Base-by-base conservation (phyloP, 2,329 filamentous ascomycete species). In the Rhynchosporium graminicola region DNA sequence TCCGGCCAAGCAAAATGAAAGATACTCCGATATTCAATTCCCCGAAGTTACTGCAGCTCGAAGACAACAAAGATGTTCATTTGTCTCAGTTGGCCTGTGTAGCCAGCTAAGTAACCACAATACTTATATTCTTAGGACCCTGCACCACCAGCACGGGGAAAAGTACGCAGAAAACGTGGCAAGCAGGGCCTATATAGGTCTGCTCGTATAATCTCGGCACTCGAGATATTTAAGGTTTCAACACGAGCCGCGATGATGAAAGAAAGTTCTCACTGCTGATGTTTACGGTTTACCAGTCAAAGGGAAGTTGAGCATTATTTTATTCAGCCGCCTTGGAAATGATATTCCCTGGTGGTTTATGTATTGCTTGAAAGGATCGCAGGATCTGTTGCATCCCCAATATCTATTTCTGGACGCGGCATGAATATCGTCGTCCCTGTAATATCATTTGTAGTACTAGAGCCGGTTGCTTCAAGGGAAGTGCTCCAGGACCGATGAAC, bases 61-160 rank as follows among this genome's bases (percentile, higher is more conserved):
- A 31, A 20, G 43, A 46, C 26, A n/a, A 10, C 28, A 28, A 26
- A 26, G 20, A 15, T 42, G 36, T 4, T 33, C 52, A 42, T 43
- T 8, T 31, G 38, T 28, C 20, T 42, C 20, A n/a, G 36, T 3
- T 7, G 20, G 9, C 33, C 12, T n/a, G 33, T 54, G 26, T 50
- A 26, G 9, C 29, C 28, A n/a, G 26, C 33, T 15, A 52, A 52
- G 33, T 31, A 20, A 20, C 20, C 20, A 20, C 20, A 20, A 20
- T 20, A 20, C 20, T 20, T 20, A 20, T 20, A 20, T 20, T 20
- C 20, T 20, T 20, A 1, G 20, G 20, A 20, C 20, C 20, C 20
- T 20, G 29, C 28, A 55, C 40, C 7, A 28, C 26, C 52, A 55
- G 45, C 60, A 62, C 60, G 59, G 57, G 59, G 52, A 43, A 43